Evolutionary conservation across 441 rosid species (phyloP), one percentile per base, ranked within the genome.

Genomic region (Gossypium armourianum): DNA sequence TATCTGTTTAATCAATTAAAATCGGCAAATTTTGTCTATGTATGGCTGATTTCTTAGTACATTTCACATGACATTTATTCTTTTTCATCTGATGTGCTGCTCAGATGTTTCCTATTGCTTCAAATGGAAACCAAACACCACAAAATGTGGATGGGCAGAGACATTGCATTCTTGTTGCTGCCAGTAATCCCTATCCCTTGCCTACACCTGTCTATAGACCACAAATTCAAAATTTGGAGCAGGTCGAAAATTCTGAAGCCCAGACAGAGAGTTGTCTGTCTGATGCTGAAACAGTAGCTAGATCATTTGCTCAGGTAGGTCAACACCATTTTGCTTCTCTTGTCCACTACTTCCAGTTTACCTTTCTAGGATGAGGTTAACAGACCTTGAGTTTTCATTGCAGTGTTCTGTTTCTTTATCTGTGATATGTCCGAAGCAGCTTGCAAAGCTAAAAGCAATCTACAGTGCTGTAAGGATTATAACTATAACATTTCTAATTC

Each of bases 141-240:
- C 88, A 85, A 77, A 87, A 72, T 81, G 68, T 83, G 57, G 97
- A 94, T 71, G 80, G 84, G 50, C 88, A 89, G 83, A 89, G 88
- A 79, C 97, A 92, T 77, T 94, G 99, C 75, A 79, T 94, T 79
- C 86, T 92, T 74, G 79, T 94, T 84, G 86, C 96, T 75, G 97
- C 97, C 67, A 92, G 97, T 79, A 92, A 92, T 71, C 99, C 97
- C 70, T 66, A 88, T 80, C 86, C 94, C 20, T 87, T 94, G 76
- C 92, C 99, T 64, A 92, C 98, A 71, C 96, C 98, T 76, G 97
- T 94, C 68, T 92, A 85, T 81, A 86, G 87, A 68, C 96, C 96
- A 28, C 88, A 83, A 72, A 53, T 86, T 64, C 92, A 81, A 81
- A 88, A 75, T 65, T 77, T 78, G 71, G 97, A 92, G 71, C 81